Conservation (phyloP, 805 yeast genomes). For the Candida tammaniensis region DNA sequence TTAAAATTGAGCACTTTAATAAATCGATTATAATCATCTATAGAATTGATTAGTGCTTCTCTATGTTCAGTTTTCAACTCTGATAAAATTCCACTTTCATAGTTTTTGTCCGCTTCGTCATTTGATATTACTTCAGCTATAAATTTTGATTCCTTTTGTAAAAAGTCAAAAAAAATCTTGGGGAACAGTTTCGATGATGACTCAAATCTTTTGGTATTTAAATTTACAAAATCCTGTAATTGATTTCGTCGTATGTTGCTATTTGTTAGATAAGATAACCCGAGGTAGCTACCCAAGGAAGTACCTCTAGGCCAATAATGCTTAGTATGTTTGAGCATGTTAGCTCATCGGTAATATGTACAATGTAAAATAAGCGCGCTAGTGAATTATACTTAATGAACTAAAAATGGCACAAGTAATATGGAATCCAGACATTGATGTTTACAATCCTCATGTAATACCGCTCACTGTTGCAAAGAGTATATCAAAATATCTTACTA, state of each 20-base stretch:
- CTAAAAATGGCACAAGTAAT: constrained; percentile 39
- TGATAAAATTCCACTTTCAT: constrained; percentile 2
- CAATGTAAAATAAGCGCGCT: constrained; percentile 2
- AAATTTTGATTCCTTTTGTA: constrained; percentile 10
- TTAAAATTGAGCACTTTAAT: constrained; percentile 27
- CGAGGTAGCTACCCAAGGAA: not conserved
- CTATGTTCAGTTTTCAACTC: constrained; percentile 14
- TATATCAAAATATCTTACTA: constrained; percentile 31
- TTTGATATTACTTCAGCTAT: constrained; percentile 7
- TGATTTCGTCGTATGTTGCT: constrained; percentile 3
- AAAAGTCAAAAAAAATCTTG: constrained; percentile 8
- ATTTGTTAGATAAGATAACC: not conserved
- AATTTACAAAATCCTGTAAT: no score
- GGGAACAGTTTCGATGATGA: constrained; percentile 2
- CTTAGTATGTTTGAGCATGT: constrained; percentile 5
- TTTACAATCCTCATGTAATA: constrained; percentile 36
- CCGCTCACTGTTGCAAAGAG: constrained; percentile 36
- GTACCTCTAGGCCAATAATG: not conserved
- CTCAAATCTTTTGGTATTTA: no score
- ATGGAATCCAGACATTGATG: constrained; percentile 47
- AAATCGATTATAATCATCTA: constrained; percentile 30
- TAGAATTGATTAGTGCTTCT: constrained; percentile 18
- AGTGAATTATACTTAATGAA: not conserved
- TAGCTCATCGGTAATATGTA: constrained; percentile 3
- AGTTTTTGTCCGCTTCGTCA: not conserved